Conservation (phyloP, 352 stramenopile genomes). For the Globisporangium canariense region DNA sequence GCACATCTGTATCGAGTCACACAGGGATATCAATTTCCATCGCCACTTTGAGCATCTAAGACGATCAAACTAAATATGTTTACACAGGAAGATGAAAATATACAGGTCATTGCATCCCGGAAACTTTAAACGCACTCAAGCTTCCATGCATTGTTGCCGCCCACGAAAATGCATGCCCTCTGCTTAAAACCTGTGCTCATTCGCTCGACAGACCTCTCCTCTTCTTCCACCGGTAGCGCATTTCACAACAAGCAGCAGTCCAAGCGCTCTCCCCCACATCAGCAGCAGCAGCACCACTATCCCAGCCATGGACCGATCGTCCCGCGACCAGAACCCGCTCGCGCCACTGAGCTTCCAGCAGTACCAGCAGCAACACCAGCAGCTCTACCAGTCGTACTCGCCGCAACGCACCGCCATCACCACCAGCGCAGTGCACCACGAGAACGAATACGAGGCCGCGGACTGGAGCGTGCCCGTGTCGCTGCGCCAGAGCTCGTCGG, state of each 20-base stretch:
- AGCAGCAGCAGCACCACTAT: not conserved
- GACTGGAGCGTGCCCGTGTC: constrained; percentile 5
- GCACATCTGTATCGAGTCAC: not conserved
- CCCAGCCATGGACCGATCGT: not conserved
- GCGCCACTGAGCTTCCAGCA: not conserved
- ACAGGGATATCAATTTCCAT: not conserved
- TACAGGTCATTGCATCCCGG: too few relatives aligned
- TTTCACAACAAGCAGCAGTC: constrained; percentile 1
- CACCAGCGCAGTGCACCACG: not conserved
- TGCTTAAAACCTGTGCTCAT: not conserved
- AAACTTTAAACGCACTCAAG: too few relatives aligned
- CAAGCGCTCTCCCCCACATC: not conserved
- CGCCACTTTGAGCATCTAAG: not conserved
- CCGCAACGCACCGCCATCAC: not conserved
- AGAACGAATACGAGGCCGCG: not conserved
- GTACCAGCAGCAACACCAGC: not conserved
- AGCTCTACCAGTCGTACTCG: not conserved
- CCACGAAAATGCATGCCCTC: not conserved
- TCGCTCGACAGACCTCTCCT: not conserved
- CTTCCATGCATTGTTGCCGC: too few relatives aligned
- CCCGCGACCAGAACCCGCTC: not conserved
- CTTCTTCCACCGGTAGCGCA: not conserved
- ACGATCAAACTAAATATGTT: not conserved
- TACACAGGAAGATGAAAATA: not conserved
- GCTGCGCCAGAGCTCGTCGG: constrained; percentile 19